Evolutionary conservation across 768 basidiomycete species (phyloP).

Genomic region (Mycena kentingensis): DNA sequence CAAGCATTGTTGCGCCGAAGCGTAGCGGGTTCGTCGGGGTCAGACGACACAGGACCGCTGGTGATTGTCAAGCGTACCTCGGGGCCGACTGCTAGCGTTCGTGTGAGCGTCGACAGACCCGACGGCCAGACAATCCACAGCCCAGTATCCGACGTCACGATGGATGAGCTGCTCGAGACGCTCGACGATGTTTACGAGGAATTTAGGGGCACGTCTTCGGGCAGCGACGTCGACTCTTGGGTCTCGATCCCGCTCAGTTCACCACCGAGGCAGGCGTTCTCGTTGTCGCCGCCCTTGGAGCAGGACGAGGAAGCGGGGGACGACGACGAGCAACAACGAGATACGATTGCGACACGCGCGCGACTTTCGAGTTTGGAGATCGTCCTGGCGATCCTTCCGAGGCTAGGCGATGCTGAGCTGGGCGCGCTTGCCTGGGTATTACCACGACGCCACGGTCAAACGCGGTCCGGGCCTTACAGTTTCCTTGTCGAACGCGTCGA

Average conservation of each 20-base stretch:
- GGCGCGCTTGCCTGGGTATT: slow-evolving; percentile 5
- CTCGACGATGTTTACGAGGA: slow-evolving; percentile 17
- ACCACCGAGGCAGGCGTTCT: too few species aligned
- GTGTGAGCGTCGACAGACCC: neutral
- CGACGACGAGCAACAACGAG: neutral
- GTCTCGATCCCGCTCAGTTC: slow-evolving; percentile 9
- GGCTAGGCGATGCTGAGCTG: slow-evolving; percentile 1
- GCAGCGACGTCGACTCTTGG: neutral
- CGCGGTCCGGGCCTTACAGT: slow-evolving; percentile 7
- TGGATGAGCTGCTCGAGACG: slow-evolving; percentile 15
- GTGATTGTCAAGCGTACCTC: slow-evolving; percentile 18
- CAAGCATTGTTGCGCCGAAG: neutral
- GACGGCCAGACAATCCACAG: neutral
- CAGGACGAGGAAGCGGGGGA: neutral
- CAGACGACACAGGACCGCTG: slow-evolving; percentile 10
- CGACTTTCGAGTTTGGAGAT: neutral
- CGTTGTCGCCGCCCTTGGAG: neutral
- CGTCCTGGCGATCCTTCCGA: slow-evolving; percentile 1
- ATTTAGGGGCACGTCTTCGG: neutral
- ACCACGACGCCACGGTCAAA: neutral
- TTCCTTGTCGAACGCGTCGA: slow-evolving; percentile 6
- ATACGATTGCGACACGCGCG: too few species aligned
- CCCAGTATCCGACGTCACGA: neutral
- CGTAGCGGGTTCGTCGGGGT: slow-evolving; percentile 1
- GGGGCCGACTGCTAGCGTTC: neutral